phyloP scores from a whole-genome alignment of 495 filamentous ascomycete genomes.

The Rhypophila decipiens region DNA sequence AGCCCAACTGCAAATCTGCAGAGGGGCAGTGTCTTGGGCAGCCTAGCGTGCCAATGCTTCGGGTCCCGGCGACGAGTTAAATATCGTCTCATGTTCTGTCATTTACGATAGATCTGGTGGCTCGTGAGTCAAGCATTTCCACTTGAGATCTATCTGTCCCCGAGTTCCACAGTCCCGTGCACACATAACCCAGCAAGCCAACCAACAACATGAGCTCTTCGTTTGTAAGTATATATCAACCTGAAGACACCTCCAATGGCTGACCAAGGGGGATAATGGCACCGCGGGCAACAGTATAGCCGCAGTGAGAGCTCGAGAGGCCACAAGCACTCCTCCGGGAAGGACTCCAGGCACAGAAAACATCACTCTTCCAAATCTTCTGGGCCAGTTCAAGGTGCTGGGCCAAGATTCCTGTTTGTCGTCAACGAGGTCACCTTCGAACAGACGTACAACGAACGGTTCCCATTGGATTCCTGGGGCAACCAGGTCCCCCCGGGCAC shows the following conservation, averaged over 20 bases:
- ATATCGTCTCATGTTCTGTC: slow-evolving; percentile 8
- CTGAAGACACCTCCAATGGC: neutral
- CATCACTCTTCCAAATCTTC: neutral
- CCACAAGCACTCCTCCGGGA: neutral
- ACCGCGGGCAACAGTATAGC: neutral
- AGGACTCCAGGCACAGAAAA: neutral
- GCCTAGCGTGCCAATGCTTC: neutral
- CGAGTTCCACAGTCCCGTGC: neutral
- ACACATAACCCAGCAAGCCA: neutral
- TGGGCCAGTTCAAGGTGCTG: neutral
- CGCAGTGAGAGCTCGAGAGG: neutral
- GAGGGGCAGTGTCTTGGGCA: neutral
- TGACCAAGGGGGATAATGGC: neutral
- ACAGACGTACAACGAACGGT: neutral
- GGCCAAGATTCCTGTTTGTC: slow-evolving; percentile 24
- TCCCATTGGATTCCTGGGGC: slow-evolving; percentile 18
- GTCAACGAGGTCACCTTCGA: slow-evolving; percentile 24
- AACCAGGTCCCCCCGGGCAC: slow-evolving; percentile 18
- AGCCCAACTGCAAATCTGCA: neutral
- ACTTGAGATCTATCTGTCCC: neutral
- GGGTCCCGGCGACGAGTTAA: slow-evolving; percentile 2
- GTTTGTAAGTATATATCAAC: neutral
- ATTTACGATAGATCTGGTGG: slow-evolving; percentile 15
- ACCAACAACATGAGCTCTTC: neutral
- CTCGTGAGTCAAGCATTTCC: neutral